These are phyloP conservation scores for Lichtheimia hyalospora DNA, from an alignment of 371 early-diverging fungal genomes.

Conservation along the genomic window DNA sequence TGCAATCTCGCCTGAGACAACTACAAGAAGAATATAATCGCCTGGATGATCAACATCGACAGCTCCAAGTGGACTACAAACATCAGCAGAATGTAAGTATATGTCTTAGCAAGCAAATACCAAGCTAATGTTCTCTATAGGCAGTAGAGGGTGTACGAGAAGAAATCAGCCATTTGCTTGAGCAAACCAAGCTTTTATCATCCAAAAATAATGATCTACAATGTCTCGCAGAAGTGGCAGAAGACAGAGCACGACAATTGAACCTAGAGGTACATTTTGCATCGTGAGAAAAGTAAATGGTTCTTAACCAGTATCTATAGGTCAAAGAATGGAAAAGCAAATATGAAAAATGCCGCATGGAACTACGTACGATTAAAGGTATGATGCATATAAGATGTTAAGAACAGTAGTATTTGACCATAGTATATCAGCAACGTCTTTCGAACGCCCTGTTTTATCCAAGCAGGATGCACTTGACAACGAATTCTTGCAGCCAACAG, in stretches of 20 bases:
- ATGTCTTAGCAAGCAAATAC: not conserved
- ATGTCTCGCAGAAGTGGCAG: constrained; percentile 43
- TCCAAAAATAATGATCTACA: constrained; percentile 61
- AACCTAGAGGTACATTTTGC: constrained; percentile 31
- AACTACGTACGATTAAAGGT: constrained; percentile 52
- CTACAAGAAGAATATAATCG: constrained; percentile 42
- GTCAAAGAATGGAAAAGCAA: constrained; percentile 47
- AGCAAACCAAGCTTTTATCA: constrained; percentile 67
- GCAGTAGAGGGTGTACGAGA: constrained; percentile 73
- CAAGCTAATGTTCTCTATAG: constrained; percentile 24
- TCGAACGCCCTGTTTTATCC: constrained; percentile 34
- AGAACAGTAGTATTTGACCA: not conserved
- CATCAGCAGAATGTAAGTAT: constrained; percentile 71
- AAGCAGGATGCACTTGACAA: constrained; percentile 32
- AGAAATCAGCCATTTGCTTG: constrained; percentile 72
- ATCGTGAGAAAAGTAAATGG: not conserved
- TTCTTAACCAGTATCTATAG: constrained; percentile 4
- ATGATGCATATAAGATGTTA: constrained; percentile 6
- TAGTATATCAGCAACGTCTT: not conserved
- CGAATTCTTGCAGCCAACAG: constrained; percentile 43
- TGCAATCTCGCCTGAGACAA: constrained; percentile 18
- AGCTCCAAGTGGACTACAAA: constrained; percentile 67
- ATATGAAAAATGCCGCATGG: constrained; percentile 44
- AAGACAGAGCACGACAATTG: constrained; percentile 22
- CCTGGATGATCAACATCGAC: constrained; percentile 51